Percentiles rank a stretch among this genome's conserved stretches.
Evolutionary conservation across 805 yeast species (phyloP).

Genomic region (Lipomyces starkeyi): DNA sequence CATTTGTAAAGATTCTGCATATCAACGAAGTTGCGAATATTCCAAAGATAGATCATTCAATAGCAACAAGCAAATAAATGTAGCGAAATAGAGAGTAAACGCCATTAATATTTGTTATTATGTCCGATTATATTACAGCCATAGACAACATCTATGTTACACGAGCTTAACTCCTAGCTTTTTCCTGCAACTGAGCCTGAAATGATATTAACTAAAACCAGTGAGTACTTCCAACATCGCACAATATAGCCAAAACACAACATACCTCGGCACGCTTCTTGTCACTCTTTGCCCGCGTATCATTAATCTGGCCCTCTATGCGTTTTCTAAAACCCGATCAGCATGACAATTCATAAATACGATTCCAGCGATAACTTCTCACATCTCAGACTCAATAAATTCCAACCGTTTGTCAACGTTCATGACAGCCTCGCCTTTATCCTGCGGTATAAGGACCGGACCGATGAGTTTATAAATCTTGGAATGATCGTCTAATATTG

Average conservation of each 20-base stretch:
- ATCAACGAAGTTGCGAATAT: conserved; percentile 34
- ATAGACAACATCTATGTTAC: neutral
- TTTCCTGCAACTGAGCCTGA: conserved; percentile 31
- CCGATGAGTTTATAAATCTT: conserved; percentile 90
- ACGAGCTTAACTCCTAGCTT: neutral
- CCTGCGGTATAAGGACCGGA: conserved; percentile 90
- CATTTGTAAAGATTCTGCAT: conserved; percentile 22
- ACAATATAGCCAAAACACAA: neutral
- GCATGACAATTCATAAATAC: neutral
- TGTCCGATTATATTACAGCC: neutral
- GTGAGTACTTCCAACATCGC: neutral
- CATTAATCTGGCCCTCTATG: conserved; percentile 72
- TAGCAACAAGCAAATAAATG: conserved; percentile 5
- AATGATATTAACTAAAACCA: conserved; percentile 27
- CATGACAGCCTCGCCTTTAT: conserved; percentile 74
- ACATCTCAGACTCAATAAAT: conserved; percentile 79
- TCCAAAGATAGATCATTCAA: conserved; percentile 20
- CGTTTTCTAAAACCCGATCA: conserved; percentile 48
- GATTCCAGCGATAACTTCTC: conserved; percentile 24
- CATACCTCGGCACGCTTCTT: conserved; percentile 57
- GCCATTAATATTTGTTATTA: neutral
- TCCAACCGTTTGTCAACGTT: conserved; percentile 90
- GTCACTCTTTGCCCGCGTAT: conserved; percentile 62
- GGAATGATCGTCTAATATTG: conserved; percentile 64
- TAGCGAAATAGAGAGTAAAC: neutral